Percentiles rank a stretch among this genome's conserved stretches.
Conservation (phyloP, 2,329 filamentous ascomycete genomes). For the Trichoderma pleuroti region DNA sequence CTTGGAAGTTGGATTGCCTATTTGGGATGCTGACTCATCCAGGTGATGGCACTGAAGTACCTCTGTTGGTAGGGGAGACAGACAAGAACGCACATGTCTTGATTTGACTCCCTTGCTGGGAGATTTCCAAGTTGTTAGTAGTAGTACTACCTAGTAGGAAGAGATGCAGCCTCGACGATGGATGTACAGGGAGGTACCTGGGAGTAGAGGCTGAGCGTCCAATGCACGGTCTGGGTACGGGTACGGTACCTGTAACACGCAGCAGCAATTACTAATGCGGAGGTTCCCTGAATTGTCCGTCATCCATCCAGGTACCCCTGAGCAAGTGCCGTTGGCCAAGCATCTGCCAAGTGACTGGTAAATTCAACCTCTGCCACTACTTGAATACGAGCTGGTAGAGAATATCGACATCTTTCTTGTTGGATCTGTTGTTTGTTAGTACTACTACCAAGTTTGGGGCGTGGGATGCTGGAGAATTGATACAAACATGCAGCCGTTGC, state of each 20-base stretch:
- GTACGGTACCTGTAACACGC: background rate
- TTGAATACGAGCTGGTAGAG: background rate
- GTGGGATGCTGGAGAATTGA: too few relatives aligned
- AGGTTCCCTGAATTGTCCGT: background rate
- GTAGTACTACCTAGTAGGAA: too few relatives aligned
- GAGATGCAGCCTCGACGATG: background rate
- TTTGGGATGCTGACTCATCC: background rate
- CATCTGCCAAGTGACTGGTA: too few relatives aligned
- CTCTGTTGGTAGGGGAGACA: background rate
- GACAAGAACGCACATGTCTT: background rate
- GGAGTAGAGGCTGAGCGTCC: background rate
- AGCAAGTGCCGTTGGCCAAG: too few relatives aligned
- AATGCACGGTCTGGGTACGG: background rate
- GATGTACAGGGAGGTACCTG: background rate
- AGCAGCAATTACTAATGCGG: background rate
- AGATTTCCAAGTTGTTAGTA: too few relatives aligned
- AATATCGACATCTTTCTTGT: background rate
- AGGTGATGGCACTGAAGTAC: background rate
- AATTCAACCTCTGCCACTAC: too few relatives aligned
- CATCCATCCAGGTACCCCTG: background rate
- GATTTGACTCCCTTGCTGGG: background rate
- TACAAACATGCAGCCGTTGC: too few relatives aligned
- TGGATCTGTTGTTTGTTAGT: background rate
- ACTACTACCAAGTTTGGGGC: too few relatives aligned
- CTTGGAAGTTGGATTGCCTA: background rate